Evolutionary conservation across 78 protist species (phyloP), one percentile per base, ranked within the genome.

Genomic region (Paulinella micropora): DNA sequence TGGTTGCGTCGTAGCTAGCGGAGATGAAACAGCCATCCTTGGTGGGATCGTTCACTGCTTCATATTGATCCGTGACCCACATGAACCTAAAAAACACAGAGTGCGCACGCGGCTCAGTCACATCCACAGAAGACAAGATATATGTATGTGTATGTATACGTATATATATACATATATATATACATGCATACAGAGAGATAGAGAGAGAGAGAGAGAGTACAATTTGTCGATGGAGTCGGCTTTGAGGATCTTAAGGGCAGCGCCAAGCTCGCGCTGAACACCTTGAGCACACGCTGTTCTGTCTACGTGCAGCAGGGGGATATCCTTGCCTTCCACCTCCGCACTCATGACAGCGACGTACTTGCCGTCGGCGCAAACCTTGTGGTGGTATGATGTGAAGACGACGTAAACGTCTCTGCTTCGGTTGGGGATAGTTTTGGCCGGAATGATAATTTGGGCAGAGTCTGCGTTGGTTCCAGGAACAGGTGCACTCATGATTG

Each of bases 401-500:
- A 94, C 86, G 37, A 98, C 90, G 92, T 98, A 98, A 81, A 98
- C 94, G 90, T 98, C 98, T 81, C 34, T 29, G 4, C 40, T 79
- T 90, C 3, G 28, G 81, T 1, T 86, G 87, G 31, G 87, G n/a
- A n/a, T n/a, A n/a, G n/a, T n/a, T n/a, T n/a, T 90, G n/a, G 81
- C 9, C 3, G 88, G 88, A 31, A 86, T 28, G 28, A 86, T 86
- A n/a, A 86, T 86, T 34, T 86, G 90, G 67, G 83, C 29, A 26
- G 96, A 93, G 86, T 85, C 93, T 2, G 94, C 0, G 86, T 79
- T 38, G n/a, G 97, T 94, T 89, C 89, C 67, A 26, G 95, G 91
- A 86, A 97, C 89, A 34, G 99, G 97, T 41, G 94, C 96, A 37
- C 35, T 36, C 89, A 97, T 86, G 81, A 98, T 81, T 93, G 98